Percentiles rank a stretch among this genome's conserved stretches.
Evolutionary conservation across 345 rosid species (phyloP).

Genomic region (Carallia brachiata): DNA sequence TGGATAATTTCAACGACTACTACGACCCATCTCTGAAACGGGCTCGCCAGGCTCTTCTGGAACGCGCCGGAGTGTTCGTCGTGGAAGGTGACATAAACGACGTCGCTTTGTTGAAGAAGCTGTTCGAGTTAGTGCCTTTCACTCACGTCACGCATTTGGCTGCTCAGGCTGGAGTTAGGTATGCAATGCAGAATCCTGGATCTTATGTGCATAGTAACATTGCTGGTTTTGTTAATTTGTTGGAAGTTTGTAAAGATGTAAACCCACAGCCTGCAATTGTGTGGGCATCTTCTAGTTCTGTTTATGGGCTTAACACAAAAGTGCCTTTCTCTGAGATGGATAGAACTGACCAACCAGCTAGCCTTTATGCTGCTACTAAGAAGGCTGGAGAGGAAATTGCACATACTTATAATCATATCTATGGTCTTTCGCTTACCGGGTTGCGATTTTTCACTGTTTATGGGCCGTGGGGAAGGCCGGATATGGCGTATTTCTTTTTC

Average conservation of each 20-base stretch:
- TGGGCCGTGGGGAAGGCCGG: conserved; percentile 96
- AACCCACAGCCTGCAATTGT: conserved; percentile 81
- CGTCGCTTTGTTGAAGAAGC: conserved; percentile 56
- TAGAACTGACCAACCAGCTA: conserved; percentile 92
- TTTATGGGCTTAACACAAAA: conserved; percentile 77
- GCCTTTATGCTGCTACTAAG: conserved; percentile 87
- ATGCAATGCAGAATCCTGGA: conserved; percentile 82
- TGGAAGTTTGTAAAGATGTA: conserved; percentile 74
- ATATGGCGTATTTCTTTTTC: conserved; percentile 94
- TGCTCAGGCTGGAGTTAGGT: conserved; percentile 89
- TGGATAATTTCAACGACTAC: conserved; percentile 87
- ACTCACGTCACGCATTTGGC: conserved; percentile 95
- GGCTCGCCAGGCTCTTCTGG: conserved; percentile 82
- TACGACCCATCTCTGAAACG: conserved; percentile 81
- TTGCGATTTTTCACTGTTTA: conserved; percentile 84
- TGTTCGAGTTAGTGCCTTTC: conserved; percentile 70
- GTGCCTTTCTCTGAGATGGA: conserved; percentile 90
- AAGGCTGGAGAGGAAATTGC: conserved; percentile 96
- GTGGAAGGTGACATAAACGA: conserved; percentile 95
- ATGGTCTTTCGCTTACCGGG: conserved; percentile 82
- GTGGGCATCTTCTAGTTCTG: conserved; percentile 93
- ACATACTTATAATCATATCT: conserved; percentile 87
- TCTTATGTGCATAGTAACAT: conserved; percentile 86
- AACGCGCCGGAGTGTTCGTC: conserved; percentile 66
- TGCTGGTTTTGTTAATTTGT: conserved; percentile 74